phyloP scores from a whole-genome alignment of 2,329 filamentous ascomycete genomes.

The Aspergillus quadrilineatus region DNA sequence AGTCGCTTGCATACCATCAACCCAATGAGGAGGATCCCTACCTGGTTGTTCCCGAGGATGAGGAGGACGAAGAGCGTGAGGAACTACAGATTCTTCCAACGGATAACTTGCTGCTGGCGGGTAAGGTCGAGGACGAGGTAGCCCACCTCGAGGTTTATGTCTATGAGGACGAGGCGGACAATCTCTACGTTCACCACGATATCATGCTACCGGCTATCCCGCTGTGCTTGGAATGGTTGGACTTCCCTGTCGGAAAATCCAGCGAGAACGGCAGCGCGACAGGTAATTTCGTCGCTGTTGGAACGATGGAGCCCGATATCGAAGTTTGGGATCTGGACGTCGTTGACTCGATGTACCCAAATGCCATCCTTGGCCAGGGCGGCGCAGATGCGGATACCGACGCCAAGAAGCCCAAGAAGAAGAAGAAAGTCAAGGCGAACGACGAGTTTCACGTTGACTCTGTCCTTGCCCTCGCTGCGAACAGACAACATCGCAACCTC shows the following conservation, averaged over 20 bases:
- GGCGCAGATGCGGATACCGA: constrained; percentile 45
- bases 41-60: constrained; percentile 78
- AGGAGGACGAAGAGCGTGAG: constrained; percentile 86
- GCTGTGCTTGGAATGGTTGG: constrained; percentile 91
- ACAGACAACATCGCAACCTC: constrained; percentile 89
- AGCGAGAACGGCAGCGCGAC: constrained; percentile 63
- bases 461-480: constrained; percentile 85
- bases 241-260: constrained; percentile 78
- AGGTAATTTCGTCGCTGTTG: constrained; percentile 91
- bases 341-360: constrained; percentile 96
- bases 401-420: constrained; percentile 73
- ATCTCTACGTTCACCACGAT: constrained; percentile 98
- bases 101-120: constrained; percentile 88
- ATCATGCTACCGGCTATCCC: constrained; percentile 98
- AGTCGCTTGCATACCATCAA: constrained; percentile 88
- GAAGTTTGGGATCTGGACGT: constrained; percentile 98
- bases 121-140: constrained; percentile 94
- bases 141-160: constrained; percentile 96
- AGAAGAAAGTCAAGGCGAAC: constrained; percentile 85
- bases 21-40: constrained; percentile 95
- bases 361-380: constrained; percentile 85
- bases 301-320: constrained; percentile 97
- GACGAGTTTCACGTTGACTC: constrained; percentile 92
- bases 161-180: constrained; percentile 92
- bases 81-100: constrained; percentile 90